These are phyloP conservation scores for Coemansia sp. DNA, from an alignment of 192 early-diverging fungal genomes.

Conservation along the genomic window DNA sequence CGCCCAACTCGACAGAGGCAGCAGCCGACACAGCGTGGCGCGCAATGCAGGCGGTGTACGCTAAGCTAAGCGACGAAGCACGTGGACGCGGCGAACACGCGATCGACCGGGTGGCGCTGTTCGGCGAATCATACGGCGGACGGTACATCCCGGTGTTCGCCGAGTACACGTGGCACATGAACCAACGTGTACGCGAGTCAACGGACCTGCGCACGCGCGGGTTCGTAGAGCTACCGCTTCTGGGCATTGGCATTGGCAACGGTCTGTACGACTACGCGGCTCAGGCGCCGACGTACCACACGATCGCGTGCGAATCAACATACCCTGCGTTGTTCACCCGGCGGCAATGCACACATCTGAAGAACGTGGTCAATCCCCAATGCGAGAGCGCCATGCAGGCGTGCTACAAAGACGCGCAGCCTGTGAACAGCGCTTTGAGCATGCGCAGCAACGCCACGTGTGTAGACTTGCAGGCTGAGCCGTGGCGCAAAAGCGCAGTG, in stretches of 20 bases:
- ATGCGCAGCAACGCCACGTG: constrained; percentile 27
- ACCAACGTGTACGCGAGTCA: constrained; percentile 19
- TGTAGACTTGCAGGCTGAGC: constrained; percentile 11
- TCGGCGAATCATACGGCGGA: constrained; percentile 59
- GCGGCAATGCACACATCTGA: constrained; percentile 35
- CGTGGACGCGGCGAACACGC: constrained; percentile 14
- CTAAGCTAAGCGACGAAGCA: constrained; percentile 13
- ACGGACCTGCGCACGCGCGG: constrained; percentile 23
- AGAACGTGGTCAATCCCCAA: constrained; percentile 39
- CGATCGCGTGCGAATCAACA: constrained; percentile 49
- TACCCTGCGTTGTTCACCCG: constrained; percentile 32
- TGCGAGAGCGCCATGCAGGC: constrained; percentile 50
- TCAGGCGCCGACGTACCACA: constrained; percentile 33
- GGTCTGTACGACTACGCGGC: constrained; percentile 49
- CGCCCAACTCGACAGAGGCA: constrained; percentile 48
- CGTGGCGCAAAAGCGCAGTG: constrained; percentile 11
- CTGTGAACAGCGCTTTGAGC: constrained; percentile 10
- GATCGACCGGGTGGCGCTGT: constrained; percentile 30
- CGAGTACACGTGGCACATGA: constrained; percentile 41
- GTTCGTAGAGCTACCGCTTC: constrained; percentile 30
- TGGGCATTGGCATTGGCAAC: constrained; percentile 57
- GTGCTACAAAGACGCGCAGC: constrained; percentile 48
- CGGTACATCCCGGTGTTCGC: constrained; percentile 55
- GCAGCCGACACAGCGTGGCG: constrained; percentile 51
- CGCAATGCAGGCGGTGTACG: constrained; percentile 48